Conservation (phyloP, 2,329 filamentous ascomycete species). For the Fusarium haematococcum region DNA sequence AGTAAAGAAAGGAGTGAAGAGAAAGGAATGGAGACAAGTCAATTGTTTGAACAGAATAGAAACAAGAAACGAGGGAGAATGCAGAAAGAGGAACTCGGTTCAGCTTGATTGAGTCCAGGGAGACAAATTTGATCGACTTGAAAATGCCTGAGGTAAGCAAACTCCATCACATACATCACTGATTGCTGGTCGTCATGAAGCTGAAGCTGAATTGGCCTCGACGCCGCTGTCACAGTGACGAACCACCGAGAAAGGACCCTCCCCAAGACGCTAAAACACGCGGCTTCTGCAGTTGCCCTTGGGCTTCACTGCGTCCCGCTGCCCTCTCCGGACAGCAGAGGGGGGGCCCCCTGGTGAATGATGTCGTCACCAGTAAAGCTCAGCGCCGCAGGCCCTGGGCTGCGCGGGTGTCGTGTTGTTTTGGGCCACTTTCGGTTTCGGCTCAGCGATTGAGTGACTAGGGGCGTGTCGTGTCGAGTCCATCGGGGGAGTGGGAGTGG, state of each 20-base stretch:
- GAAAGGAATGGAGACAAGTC: slow-evolving; percentile 37
- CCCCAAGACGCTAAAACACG: slow-evolving; percentile 33
- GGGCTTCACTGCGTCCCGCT: not conserved
- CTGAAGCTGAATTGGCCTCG: slow-evolving; percentile 20
- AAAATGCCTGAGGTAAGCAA: slow-evolving; percentile 38
- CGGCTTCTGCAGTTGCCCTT: slow-evolving; percentile 18
- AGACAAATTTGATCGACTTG: slow-evolving; percentile 31
- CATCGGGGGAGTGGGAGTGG: slow-evolving; percentile 4
- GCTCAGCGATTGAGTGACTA: not conserved
- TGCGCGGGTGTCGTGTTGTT: not conserved
- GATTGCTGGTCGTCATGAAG: slow-evolving; percentile 36
- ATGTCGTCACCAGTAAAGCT: slow-evolving; percentile 34
- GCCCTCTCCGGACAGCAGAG: not conserved
- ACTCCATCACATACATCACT: slow-evolving; percentile 1
- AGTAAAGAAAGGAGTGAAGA: slow-evolving; percentile 14
- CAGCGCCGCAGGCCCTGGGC: slow-evolving; percentile 7
- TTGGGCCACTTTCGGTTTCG: not conserved
- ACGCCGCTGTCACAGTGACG: slow-evolving; percentile 28
- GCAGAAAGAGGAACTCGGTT: slow-evolving; percentile 26
- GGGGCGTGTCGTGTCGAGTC: slow-evolving; percentile 35
- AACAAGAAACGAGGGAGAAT: slow-evolving; percentile 2
- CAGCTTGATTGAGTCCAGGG: slow-evolving; percentile 23
- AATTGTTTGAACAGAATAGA: slow-evolving; percentile 22
- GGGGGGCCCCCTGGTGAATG: not conserved
- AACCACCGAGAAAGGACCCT: slow-evolving; percentile 5